These are phyloP conservation scores for Jimgerdemannia flammicorona DNA, from an alignment of 192 early-diverging fungal species.

Conservation along the genomic window DNA sequence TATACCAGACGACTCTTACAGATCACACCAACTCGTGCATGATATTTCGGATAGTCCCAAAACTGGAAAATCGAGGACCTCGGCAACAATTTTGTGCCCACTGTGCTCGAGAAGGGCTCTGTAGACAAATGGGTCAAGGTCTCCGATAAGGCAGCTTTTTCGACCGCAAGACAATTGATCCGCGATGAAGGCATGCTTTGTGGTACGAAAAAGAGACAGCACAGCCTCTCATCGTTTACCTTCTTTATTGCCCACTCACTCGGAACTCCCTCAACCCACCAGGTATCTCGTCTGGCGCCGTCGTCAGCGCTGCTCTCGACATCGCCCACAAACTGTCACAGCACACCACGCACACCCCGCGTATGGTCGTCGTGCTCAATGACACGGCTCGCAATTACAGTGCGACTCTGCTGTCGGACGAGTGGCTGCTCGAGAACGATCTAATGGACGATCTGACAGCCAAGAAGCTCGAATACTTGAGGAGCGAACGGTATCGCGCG, in stretches of 20 bases:
- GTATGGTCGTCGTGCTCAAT: slow-evolving; percentile 55
- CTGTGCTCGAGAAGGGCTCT: slow-evolving; percentile 41
- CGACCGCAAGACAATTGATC: slow-evolving; percentile 61
- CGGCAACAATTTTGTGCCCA: slow-evolving; percentile 59
- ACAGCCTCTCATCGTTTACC: too few relatives aligned
- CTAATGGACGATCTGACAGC: slow-evolving; percentile 61
- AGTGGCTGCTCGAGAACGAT: slow-evolving; percentile 78
- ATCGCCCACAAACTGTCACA: slow-evolving; percentile 34
- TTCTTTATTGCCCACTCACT: not conserved
- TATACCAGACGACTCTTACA: not conserved
- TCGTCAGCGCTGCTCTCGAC: slow-evolving; percentile 56
- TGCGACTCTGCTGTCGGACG: slow-evolving; percentile 66
- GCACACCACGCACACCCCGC: slow-evolving; percentile 24
- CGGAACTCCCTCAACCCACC: not conserved
- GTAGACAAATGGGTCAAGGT: slow-evolving; percentile 68
- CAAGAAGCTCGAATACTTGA: slow-evolving; percentile 50
- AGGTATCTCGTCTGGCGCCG: slow-evolving; percentile 63
- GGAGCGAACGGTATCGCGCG: slow-evolving; percentile 66
- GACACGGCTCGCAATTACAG: slow-evolving; percentile 69
- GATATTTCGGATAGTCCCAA: slow-evolving; percentile 5
- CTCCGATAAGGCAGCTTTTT: slow-evolving; percentile 65
- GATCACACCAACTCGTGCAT: slow-evolving; percentile 16
- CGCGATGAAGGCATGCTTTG: slow-evolving; percentile 55
- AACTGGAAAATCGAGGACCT: slow-evolving; percentile 72
- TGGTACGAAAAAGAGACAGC: slow-evolving; percentile 22